These are phyloP conservation scores for Puccinia triticina DNA, from an alignment of 1,284 basidiomycete species.

Conservation along the genomic window DNA sequence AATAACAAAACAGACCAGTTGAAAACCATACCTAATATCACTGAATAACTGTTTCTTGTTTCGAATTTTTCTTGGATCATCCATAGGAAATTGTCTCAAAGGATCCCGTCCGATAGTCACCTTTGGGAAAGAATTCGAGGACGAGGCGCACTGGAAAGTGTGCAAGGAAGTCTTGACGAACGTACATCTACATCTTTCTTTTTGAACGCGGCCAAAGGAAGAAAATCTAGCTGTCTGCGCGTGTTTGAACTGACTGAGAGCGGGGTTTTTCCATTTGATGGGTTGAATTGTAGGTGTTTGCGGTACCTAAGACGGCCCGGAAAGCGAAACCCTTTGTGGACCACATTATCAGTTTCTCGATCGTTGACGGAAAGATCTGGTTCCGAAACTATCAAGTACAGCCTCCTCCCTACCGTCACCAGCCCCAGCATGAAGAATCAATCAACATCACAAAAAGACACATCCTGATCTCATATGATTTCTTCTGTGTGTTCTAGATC, in stretches of 20 bases:
- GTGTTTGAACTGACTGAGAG: background rate
- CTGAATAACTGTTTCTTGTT: background rate
- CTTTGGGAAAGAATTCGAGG: slow-evolving; percentile 90
- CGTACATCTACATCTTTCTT: slow-evolving; percentile 65
- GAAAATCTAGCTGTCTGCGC: background rate
- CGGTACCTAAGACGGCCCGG: slow-evolving; percentile 84
- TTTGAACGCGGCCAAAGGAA: background rate
- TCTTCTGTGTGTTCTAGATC: background rate
- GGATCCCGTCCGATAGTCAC: slow-evolving; percentile 88
- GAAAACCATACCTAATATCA: background rate
- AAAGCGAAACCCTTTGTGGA: slow-evolving; percentile 97
- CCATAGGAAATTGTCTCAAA: slow-evolving; percentile 87
- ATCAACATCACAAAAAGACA: too few species aligned
- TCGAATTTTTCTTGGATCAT: too few species aligned
- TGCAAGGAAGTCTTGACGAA: slow-evolving; percentile 96
- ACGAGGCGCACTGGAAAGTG: slow-evolving; percentile 81
- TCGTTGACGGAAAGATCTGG: slow-evolving; percentile 96
- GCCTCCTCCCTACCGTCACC: background rate
- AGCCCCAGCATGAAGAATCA: too few species aligned
- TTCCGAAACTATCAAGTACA: slow-evolving; percentile 89
- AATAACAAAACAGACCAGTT: background rate
- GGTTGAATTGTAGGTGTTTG: slow-evolving; percentile 74
- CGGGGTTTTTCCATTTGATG: background rate
- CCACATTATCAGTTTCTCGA: slow-evolving; percentile 92
- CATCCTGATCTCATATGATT: too few species aligned